These are phyloP conservation scores for Colletotrichum musae DNA, from an alignment of 2,329 filamentous ascomycete genomes.

Conservation along the genomic window DNA sequence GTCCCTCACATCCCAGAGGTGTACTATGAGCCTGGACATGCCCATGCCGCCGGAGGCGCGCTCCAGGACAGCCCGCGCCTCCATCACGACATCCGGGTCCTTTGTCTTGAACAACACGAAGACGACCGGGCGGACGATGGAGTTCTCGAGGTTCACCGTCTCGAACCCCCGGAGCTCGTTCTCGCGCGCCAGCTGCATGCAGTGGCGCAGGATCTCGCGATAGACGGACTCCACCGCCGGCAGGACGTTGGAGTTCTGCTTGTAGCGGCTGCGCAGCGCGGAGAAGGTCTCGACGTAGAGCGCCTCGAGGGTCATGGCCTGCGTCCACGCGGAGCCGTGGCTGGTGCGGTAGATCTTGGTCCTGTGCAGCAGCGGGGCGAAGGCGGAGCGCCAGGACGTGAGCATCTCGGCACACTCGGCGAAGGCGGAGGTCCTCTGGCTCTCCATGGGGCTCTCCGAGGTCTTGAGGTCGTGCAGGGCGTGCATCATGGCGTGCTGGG, in stretches of 20 bases:
- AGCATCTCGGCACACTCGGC: constrained; percentile 10
- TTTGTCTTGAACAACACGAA: constrained; percentile 28
- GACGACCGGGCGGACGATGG: constrained; percentile 25
- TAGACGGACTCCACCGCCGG: constrained; percentile 28
- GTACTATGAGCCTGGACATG: neutral
- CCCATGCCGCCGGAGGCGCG: constrained; percentile 4
- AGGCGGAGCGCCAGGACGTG: constrained; percentile 13
- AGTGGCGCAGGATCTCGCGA: constrained; percentile 19
- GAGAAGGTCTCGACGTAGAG: constrained; percentile 31
- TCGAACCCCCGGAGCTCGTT: constrained; percentile 10
- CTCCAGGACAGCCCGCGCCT: constrained; percentile 4
- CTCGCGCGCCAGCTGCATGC: constrained; percentile 9
- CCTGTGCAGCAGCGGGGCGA: constrained; percentile 20
- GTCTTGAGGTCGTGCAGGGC: constrained; percentile 26
- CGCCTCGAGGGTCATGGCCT: constrained; percentile 31
- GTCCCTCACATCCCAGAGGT: no score
- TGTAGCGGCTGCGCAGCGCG: constrained; percentile 20
- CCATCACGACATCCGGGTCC: constrained; percentile 15
- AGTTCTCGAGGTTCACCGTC: constrained; percentile 24
- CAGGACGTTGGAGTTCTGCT: constrained; percentile 19
- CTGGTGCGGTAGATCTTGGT: neutral
- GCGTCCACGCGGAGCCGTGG: constrained; percentile 16
- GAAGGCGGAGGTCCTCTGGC: constrained; percentile 6
- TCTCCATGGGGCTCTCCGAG: neutral
- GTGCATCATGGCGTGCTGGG: constrained; percentile 28